Percentiles rank a stretch among this genome's conserved stretches.
Evolutionary conservation across 2,329 filamentous ascomycete species (phyloP).

Genomic region (Epichloe hybrida): DNA sequence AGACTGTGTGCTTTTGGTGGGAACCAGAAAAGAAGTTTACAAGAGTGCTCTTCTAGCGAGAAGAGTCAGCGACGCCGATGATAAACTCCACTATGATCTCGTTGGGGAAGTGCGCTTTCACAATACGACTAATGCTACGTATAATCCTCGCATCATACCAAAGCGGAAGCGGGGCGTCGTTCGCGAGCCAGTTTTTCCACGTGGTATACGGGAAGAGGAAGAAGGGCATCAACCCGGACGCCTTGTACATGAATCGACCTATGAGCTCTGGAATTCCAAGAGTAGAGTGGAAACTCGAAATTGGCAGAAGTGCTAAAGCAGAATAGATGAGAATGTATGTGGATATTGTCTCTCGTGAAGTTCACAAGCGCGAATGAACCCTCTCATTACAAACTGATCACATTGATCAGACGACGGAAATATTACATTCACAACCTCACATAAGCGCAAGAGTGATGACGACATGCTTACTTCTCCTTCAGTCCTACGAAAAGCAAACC

Average conservation of each 20-base stretch:
- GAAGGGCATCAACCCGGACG: background rate
- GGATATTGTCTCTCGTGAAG: no score
- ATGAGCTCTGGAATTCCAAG: background rate
- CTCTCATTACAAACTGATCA: no score
- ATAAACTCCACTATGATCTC: background rate
- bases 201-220: background rate
- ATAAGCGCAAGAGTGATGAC: no score
- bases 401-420: no score
- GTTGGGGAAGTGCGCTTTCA: background rate
- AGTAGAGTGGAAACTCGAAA: background rate
- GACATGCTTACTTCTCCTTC: no score
- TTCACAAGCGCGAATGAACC: no score
- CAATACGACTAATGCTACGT: no score
- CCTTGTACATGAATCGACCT: background rate
- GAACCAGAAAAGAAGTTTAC: background rate
- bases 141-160: no score
- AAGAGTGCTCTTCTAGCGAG: background rate
- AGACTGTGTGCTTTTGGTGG: background rate
- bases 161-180: no score
- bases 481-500: no score
- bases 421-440: no score
- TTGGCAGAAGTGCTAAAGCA: background rate
- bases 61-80: background rate
- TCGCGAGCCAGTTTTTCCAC: no score
- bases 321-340: background rate